These are phyloP conservation scores for Paramecium primaurelia DNA, from an alignment of 73 alveolate genomes.

Conservation along the genomic window DNA sequence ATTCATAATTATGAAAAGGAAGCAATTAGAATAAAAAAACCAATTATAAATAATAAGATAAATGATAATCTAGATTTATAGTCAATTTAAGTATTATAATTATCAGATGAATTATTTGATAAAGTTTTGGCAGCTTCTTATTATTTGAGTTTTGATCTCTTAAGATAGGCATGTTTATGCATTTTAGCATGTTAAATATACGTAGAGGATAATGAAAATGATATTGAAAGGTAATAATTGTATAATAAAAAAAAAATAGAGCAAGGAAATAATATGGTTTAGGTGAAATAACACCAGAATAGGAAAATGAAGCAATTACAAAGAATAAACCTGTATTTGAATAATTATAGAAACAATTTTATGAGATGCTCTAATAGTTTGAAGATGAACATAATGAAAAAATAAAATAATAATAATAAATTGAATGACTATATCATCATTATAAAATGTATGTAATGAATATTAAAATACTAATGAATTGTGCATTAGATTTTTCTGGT, in stretches of 20 bases:
- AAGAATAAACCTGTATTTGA: not conserved
- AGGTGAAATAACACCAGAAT: not conserved
- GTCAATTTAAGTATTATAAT: not conserved
- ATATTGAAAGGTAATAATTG: not conserved
- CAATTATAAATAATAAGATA: not conserved
- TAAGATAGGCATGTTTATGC: not conserved
- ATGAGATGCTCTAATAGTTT: not conserved
- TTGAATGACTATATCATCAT: not conserved
- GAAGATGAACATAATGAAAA: not conserved
- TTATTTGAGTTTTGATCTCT: not conserved
- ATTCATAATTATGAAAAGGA: not conserved
- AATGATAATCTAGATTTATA: not conserved
- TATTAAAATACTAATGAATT: not conserved
- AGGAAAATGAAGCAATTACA: not conserved
- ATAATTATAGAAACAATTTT: not conserved
- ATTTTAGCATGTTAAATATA: not conserved
- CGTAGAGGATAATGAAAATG: not conserved
- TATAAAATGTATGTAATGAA: not conserved
- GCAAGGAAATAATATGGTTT: not conserved
- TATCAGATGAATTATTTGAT: not conserved
- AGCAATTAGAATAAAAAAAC: not conserved
- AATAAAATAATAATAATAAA: not conserved
- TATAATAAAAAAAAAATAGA: not conserved
- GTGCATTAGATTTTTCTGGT: not conserved
- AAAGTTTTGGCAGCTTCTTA: not conserved